Evolutionary conservation across 352 stramenopile species (phyloP).

Genomic region (Blastocystis sp.): DNA sequence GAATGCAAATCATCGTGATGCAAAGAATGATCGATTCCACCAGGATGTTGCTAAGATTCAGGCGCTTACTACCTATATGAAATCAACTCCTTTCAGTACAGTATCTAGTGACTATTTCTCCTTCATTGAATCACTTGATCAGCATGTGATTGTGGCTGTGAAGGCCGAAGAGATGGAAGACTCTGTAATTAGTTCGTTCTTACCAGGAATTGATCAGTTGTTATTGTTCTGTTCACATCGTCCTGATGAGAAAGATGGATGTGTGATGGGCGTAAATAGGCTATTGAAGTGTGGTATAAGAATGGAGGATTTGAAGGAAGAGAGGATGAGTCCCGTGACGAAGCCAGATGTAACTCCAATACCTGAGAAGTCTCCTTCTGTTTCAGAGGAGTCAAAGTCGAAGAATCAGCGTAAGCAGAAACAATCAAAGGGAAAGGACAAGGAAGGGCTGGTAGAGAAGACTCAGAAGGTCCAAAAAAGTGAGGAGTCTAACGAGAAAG

Average conservation of each 20-base stretch:
- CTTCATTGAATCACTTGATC: neutral
- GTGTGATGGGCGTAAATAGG: neutral
- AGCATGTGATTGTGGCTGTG: neutral
- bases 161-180: constrained; percentile 12
- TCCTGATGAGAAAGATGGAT: neutral
- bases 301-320: neutral
- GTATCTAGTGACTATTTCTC: neutral
- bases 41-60: neutral
- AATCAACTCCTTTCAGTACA: neutral
- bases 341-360: too few species aligned
- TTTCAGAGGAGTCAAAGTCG: neutral
- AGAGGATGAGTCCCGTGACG: neutral
- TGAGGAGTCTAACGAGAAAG: neutral
- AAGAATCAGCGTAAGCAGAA: neutral
- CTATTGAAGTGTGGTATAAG: neutral
- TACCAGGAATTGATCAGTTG: neutral
- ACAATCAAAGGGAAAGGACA: neutral
- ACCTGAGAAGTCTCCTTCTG: too few species aligned
- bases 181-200: neutral
- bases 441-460: neutral
- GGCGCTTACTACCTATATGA: neutral
- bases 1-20: too few species aligned
- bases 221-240: neutral
- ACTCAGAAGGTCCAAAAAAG: too few species aligned
- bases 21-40: neutral